phyloP scores from a whole-genome alignment of 1,139 yeast genomes.

The Arxiozyma bovina region DNA sequence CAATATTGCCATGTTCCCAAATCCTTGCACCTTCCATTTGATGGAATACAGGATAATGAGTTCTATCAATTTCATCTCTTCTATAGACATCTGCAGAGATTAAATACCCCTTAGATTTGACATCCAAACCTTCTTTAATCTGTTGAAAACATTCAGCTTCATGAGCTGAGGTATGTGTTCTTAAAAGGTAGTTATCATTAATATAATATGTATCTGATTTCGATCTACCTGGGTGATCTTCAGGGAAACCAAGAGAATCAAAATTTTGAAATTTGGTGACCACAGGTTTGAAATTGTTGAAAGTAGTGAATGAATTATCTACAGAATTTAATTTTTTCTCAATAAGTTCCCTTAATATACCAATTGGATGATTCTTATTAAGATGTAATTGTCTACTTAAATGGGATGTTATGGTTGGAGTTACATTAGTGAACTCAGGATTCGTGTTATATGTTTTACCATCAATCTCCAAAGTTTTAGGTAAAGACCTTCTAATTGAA shows the following conservation, averaged over 20 bases:
- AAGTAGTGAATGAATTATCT: conserved; percentile 58
- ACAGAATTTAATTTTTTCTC: conserved; percentile 56
- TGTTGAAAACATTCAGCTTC: conserved; percentile 68
- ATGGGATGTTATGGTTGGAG: conserved; percentile 60
- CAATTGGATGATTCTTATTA: conserved; percentile 75
- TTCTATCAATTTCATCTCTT: conserved; percentile 87
- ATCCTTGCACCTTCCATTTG: conserved; percentile 95
- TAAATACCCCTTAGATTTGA: conserved; percentile 70
- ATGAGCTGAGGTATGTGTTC: conserved; percentile 97
- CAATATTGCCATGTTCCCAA: conserved; percentile 49
- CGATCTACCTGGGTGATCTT: conserved; percentile 89
- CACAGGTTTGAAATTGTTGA: conserved; percentile 72
- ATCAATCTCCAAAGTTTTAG: conserved; percentile 31
- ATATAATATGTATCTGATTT: conserved; percentile 88
- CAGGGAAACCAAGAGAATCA: conserved; percentile 84
- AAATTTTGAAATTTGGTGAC: conserved; percentile 79
- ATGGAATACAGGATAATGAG: conserved; percentile 96
- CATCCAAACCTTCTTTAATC: conserved; percentile 26
- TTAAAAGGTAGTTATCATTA: conserved; percentile 57
- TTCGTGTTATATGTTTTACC: conserved; percentile 54
- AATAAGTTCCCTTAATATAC: conserved; percentile 67
- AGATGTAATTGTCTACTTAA: conserved; percentile 70
- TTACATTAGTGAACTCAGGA: conserved; percentile 71
- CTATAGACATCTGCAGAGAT: conserved; percentile 95
- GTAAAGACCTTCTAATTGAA: neutral